Conservation (phyloP, 257 asterid genomes). For the Solanum neorickii region DNA sequence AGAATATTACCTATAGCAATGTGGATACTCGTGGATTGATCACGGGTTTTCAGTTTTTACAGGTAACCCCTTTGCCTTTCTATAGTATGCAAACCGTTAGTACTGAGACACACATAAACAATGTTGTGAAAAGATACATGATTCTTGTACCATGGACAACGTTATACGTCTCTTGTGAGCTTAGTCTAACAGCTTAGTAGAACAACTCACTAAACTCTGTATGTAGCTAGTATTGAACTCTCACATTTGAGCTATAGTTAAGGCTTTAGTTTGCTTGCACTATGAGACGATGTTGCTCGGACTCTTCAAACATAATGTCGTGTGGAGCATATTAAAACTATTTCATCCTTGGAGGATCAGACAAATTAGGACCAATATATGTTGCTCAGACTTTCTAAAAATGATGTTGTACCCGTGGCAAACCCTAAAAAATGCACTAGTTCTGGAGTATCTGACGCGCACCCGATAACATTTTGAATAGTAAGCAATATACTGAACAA, state of each 20-base stretch:
- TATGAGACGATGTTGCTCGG: background rate
- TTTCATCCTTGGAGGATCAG: too few species aligned
- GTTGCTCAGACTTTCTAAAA: too few species aligned
- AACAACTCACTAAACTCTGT: background rate
- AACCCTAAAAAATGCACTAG: background rate
- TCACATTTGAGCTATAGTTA: background rate
- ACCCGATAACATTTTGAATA: background rate
- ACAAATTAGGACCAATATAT: too few species aligned
- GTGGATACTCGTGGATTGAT: conserved; percentile 63
- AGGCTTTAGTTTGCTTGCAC: background rate
- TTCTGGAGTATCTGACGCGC: background rate
- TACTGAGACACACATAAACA: background rate
- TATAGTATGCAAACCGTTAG: background rate
- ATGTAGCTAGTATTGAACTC: background rate
- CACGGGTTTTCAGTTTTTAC: conserved; percentile 70
- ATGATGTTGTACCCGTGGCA: too few species aligned
- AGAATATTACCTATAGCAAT: conserved; percentile 45
- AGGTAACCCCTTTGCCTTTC: conserved; percentile 25
- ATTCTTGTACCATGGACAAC: background rate
- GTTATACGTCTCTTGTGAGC: background rate
- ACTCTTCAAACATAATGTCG: background rate
- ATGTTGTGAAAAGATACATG: background rate
- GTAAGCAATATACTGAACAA: background rate
- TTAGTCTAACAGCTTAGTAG: background rate
- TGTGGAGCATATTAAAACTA: too few species aligned